Evolutionary conservation across 2,329 filamentous ascomycete species (phyloP).

Genomic region (Penicillium verrucosum): DNA sequence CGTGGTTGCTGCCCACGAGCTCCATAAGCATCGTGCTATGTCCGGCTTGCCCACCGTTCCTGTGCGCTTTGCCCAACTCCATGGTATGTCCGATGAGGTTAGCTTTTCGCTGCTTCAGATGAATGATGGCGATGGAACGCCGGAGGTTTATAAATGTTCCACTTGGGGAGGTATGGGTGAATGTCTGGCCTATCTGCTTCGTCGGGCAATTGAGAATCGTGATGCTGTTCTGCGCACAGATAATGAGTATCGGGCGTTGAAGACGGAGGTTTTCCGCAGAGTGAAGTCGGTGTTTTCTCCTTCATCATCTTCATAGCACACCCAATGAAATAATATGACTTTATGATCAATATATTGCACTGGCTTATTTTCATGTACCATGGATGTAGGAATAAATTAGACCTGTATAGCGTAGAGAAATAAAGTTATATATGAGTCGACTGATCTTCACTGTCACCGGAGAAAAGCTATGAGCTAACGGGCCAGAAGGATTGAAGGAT

Average conservation of each 20-base stretch:
- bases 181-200: slow-evolving; percentile 72
- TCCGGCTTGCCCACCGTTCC: slow-evolving; percentile 45
- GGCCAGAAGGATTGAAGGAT: neutral
- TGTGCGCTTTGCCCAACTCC: slow-evolving; percentile 55
- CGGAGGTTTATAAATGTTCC: slow-evolving; percentile 54
- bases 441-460: neutral
- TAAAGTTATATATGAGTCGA: neutral
- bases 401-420: neutral
- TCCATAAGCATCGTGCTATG: slow-evolving; percentile 47
- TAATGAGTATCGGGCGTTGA: slow-evolving; percentile 39
- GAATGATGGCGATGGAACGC: slow-evolving; percentile 32
- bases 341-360: neutral
- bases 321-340: neutral
- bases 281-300: slow-evolving; percentile 10
- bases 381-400: neutral
- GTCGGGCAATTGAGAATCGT: slow-evolving; percentile 58
- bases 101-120: slow-evolving; percentile 52
- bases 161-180: slow-evolving; percentile 61
- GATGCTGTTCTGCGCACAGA: slow-evolving; percentile 55
- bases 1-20: slow-evolving; percentile 53
- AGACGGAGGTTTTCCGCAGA: slow-evolving; percentile 21
- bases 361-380: neutral
- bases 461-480: neutral
- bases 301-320: slow-evolving; percentile 1
- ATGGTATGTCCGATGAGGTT: slow-evolving; percentile 63